Percentiles rank a stretch among this genome's conserved stretches.
These are phyloP conservation scores for Mycena floridula DNA, from an alignment of 768 basidiomycete genomes.

Conservation along the genomic window DNA sequence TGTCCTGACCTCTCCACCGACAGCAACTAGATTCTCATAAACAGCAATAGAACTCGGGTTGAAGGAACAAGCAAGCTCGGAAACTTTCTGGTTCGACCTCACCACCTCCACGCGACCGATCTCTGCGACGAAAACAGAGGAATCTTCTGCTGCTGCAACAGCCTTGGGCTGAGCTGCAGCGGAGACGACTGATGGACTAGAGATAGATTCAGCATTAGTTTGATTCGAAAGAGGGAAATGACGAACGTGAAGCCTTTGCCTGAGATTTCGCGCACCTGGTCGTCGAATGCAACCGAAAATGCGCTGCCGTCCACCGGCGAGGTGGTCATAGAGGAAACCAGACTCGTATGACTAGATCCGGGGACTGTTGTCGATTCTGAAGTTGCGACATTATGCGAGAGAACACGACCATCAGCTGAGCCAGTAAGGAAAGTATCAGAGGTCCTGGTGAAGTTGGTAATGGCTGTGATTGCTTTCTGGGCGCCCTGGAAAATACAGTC, in stretches of 20 bases:
- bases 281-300: constrained; percentile 78
- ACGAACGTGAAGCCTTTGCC: constrained; percentile 45
- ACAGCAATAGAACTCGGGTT: constrained; percentile 54
- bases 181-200: constrained; percentile 45
- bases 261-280: constrained; percentile 61
- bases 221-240: constrained; percentile 4
- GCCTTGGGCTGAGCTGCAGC: constrained; percentile 63
- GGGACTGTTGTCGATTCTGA: constrained; percentile 40
- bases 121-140: constrained; percentile 62
- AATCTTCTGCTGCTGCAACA: constrained; percentile 52
- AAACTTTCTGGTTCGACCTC: constrained; percentile 62
- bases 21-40: constrained; percentile 46
- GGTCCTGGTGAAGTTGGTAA: constrained; percentile 30
- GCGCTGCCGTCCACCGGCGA: constrained; percentile 41
- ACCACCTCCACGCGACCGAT: constrained; percentile 57
- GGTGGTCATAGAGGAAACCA: constrained; percentile 57
- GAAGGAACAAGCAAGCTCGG: constrained; percentile 40
- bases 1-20: constrained; percentile 59
- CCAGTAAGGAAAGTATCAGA: constrained; percentile 74
- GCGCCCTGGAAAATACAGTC: background rate
- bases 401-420: constrained; percentile 70
- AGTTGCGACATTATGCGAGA: constrained; percentile 50
- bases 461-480: constrained; percentile 63
- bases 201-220: too few species aligned
- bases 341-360: constrained; percentile 67